Evolutionary conservation across 1,284 basidiomycete species (phyloP), one percentile per base, ranked within the genome.

Genomic region (Ustilago curta): DNA sequence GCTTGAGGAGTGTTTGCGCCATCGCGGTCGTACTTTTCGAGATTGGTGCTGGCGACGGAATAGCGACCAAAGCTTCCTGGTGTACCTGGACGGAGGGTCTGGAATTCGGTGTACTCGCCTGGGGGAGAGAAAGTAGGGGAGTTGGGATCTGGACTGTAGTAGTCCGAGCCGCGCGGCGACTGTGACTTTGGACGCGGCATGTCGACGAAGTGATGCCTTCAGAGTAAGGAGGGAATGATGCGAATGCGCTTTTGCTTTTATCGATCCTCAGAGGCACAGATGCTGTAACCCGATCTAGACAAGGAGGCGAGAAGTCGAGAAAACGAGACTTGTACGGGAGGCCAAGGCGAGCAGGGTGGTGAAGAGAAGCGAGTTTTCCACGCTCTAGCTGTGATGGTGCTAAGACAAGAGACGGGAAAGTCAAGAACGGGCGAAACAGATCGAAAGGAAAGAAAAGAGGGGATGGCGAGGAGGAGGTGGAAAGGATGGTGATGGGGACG

Each of bases 111-210:
- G 50, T 75, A 70, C 14, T 75, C 64, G 50, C 55, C 67, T 8
- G 63, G 72, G 48, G 67, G 67, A 11, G 72, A 75, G 45, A 75
- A 75, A 7, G 72, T 75, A 44, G 72, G 72, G 7, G 68, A 64
- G 51, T 49, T 58, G 52, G 72, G 72, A 32, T 70, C 67, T 1
- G 68, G 72, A 39, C 59, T 66, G 51, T 70, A 75, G 53, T 75
- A 70, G 47, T 31, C 64, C 43, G 66, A 58, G n/a, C 23, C 12
- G 25, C 62, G 62, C 21, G 56, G 57, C 37, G 58, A 23, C 11
- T 32, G 47, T 19, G 71, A 59, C 18, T 9, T 52, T 49, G 62
- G 51, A 47, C 59, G 59, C 2, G 55, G 52, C 66, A 74, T 67
- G 35, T 40, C 49, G 62, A 16, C 39, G 50, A 12, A 25, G 18